phyloP scores from a whole-genome alignment of 441 rosid genomes.

The Gossypium lobatum region DNA sequence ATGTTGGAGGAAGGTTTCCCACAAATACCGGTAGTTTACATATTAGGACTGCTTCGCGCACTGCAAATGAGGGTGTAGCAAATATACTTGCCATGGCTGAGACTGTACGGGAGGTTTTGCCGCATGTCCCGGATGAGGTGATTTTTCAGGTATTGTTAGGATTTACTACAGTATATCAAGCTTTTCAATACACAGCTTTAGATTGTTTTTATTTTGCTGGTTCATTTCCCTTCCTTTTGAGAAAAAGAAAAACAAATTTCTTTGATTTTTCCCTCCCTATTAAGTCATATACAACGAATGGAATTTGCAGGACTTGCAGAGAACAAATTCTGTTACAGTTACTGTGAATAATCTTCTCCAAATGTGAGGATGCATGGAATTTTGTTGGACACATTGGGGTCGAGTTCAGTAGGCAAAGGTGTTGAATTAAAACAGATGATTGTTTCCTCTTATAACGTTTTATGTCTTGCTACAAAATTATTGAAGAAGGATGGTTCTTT shows the following conservation, averaged over 20 bases:
- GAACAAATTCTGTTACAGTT: slow-evolving; percentile 78
- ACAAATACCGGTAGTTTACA: slow-evolving; percentile 46
- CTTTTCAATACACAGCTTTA: neutral
- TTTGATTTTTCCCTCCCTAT: no score
- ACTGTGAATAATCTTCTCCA: slow-evolving; percentile 99
- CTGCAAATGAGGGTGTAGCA: slow-evolving; percentile 50
- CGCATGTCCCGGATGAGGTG: slow-evolving; percentile 84
- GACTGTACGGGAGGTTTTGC: slow-evolving; percentile 89
- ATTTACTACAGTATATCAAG: neutral
- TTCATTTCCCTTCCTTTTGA: neutral
- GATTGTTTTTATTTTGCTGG: neutral
- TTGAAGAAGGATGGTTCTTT: slow-evolving; percentile 30
- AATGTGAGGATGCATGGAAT: slow-evolving; percentile 40
- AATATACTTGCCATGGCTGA: slow-evolving; percentile 92
- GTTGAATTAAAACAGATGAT: slow-evolving; percentile 19
- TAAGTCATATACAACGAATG: neutral
- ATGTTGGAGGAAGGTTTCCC: slow-evolving; percentile 38
- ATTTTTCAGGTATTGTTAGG: slow-evolving; percentile 67
- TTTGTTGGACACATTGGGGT: neutral
- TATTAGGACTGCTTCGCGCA: slow-evolving; percentile 46
- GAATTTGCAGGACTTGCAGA: slow-evolving; percentile 70
- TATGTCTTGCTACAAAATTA: slow-evolving; percentile 17
- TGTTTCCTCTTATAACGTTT: slow-evolving; percentile 14
- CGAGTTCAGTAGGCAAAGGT: slow-evolving; percentile 9
- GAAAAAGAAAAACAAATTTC: no score